Evolutionary conservation across 148 eudicot genomes (phyloP).

Genomic region (Nyssa sinensis): DNA sequence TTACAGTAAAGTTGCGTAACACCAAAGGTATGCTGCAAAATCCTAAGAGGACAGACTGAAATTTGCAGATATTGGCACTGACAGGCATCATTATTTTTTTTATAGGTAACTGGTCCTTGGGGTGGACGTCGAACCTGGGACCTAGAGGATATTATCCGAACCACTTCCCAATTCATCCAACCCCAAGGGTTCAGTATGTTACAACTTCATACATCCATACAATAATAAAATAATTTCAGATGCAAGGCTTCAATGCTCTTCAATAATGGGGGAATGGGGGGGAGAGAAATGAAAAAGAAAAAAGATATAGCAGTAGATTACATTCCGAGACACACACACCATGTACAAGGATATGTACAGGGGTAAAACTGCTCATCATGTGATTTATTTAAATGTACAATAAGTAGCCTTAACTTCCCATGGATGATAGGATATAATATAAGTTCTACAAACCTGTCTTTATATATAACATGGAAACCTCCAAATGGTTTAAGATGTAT

Average conservation of each 20-base stretch:
- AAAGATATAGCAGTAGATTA: background rate
- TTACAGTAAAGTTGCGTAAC: background rate
- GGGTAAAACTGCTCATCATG: background rate
- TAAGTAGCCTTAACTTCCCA: background rate
- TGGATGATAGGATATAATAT: background rate
- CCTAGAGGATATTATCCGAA: no score
- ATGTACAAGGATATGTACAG: no score
- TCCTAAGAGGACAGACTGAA: background rate
- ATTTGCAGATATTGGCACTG: background rate
- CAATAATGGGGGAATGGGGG: background rate
- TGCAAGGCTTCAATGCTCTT: background rate
- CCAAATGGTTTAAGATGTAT: conserved; percentile 71
- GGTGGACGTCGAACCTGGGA: no score
- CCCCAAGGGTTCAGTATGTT: no score
- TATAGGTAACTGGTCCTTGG: no score
- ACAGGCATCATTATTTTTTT: no score
- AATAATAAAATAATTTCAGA: background rate
- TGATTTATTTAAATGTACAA: background rate
- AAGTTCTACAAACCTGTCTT: conserved; percentile 58
- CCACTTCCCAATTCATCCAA: no score
- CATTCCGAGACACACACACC: background rate
- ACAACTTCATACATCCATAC: background rate
- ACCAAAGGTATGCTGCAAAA: background rate
- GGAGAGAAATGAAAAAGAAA: background rate
- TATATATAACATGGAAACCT: conserved; percentile 62